Evolutionary conservation across 2,329 filamentous ascomycete species (phyloP).

Genomic region (Aspergillus pseudoviridinutans): DNA sequence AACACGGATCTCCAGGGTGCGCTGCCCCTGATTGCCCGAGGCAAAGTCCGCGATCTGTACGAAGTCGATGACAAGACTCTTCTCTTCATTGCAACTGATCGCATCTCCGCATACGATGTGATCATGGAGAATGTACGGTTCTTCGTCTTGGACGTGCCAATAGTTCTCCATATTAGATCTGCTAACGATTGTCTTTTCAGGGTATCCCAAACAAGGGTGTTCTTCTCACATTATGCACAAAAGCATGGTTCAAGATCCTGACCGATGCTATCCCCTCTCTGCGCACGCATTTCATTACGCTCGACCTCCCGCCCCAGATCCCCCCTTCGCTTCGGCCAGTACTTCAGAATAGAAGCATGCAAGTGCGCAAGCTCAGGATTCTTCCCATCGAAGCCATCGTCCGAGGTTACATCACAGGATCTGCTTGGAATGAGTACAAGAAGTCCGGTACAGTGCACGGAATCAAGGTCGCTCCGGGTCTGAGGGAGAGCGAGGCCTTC

Average conservation of each 20-base stretch:
- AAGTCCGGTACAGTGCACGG: constrained; percentile 75
- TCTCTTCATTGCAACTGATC: constrained; percentile 81
- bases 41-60: constrained; percentile 82
- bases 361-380: constrained; percentile 67
- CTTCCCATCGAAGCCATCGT: constrained; percentile 81
- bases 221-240: constrained; percentile 63
- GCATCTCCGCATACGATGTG: constrained; percentile 94
- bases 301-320: constrained; percentile 52
- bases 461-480: constrained; percentile 62
- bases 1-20: constrained; percentile 41
- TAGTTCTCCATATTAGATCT: neutral
- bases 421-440: constrained; percentile 76
- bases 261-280: constrained; percentile 53
- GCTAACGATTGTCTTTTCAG: constrained; percentile 33
- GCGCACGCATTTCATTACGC: constrained; percentile 60
- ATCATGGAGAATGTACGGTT: constrained; percentile 69
- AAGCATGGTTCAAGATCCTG: constrained; percentile 65
- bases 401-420: constrained; percentile 85
- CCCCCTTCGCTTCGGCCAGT: constrained; percentile 47
- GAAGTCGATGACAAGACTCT: constrained; percentile 65
- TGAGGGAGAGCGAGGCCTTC: constrained; percentile 68
- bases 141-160: constrained; percentile 28
- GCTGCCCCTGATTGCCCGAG: constrained; percentile 53
- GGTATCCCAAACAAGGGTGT: constrained; percentile 65
- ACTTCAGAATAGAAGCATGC: constrained; percentile 68